A percentile compares a stretch with the other conserved stretches of the same genome.
These are phyloP conservation scores for Claviceps fusiformis DNA, from an alignment of 2,329 filamentous ascomycete genomes.

Conservation along the genomic window DNA sequence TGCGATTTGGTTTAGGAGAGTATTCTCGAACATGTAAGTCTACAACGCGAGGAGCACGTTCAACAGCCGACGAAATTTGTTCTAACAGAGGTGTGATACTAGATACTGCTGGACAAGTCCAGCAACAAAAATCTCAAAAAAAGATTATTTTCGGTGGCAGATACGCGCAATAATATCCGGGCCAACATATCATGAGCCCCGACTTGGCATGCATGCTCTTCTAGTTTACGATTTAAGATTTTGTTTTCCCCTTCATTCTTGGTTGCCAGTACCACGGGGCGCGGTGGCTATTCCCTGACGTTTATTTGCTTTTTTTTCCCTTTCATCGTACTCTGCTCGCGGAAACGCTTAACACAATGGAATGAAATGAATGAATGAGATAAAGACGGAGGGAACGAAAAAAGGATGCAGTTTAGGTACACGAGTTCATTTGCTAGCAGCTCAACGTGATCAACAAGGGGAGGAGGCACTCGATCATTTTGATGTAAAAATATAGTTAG, in stretches of 20 bases:
- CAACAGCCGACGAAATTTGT: not conserved
- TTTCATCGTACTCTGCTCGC: not conserved
- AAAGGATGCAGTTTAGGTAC: not conserved
- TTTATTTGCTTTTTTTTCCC: not conserved
- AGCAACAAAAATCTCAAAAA: not conserved
- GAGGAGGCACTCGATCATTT: not conserved
- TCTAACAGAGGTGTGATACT: not conserved
- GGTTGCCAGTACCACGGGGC: not conserved
- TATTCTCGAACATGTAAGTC: constrained; percentile 1
- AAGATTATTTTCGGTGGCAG: not conserved
- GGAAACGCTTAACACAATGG: not conserved
- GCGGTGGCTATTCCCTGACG: not conserved
- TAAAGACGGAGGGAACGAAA: not conserved
- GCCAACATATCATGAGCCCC: not conserved
- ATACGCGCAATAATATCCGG: not conserved
- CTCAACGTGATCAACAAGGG: not conserved
- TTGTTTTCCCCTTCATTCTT: not conserved
- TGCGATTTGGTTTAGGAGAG: not conserved
- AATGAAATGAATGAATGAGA: too few relatives aligned
- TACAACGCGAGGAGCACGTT: not conserved
- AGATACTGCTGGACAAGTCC: not conserved
- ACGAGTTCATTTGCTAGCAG: not conserved
- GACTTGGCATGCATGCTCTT: not conserved
- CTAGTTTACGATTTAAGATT: too few relatives aligned
- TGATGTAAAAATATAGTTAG: not conserved